Evolutionary conservation across 257 asterid genomes (phyloP).

Genomic region (Dorcoceras hygrometricum): DNA sequence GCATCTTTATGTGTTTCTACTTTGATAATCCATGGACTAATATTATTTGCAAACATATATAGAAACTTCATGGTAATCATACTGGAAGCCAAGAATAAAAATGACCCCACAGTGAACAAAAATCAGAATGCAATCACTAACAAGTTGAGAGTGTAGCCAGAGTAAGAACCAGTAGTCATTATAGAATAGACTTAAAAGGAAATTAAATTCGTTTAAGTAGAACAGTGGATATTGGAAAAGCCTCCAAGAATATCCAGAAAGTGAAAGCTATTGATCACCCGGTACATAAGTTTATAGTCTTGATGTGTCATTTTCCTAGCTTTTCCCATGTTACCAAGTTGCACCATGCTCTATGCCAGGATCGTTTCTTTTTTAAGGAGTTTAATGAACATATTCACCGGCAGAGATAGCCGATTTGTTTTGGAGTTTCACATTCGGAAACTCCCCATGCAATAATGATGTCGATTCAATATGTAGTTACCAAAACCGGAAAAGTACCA

Average conservation of each 20-base stretch:
- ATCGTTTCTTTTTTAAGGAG: neutral
- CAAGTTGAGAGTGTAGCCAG: neutral
- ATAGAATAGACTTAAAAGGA: neutral
- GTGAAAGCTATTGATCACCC: neutral
- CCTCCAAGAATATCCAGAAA: neutral
- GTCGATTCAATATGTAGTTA: neutral
- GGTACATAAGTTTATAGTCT: neutral
- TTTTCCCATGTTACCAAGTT: neutral
- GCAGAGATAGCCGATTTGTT: neutral
- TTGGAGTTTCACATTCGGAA: neutral
- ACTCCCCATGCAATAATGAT: neutral
- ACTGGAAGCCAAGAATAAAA: neutral
- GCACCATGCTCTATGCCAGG: neutral
- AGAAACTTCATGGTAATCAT: neutral
- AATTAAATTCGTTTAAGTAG: too few species aligned
- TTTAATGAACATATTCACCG: neutral
- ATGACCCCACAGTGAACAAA: neutral
- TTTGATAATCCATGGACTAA: neutral
- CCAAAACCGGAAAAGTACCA: neutral
- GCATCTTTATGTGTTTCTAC: neutral
- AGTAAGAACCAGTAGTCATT: neutral
- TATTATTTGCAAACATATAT: neutral
- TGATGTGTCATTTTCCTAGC: neutral
- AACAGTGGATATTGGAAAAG: neutral
- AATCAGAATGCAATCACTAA: neutral